These are phyloP conservation scores for Hamamelis virginiana DNA, from an alignment of 164 flowering plant species.

Conservation along the genomic window DNA sequence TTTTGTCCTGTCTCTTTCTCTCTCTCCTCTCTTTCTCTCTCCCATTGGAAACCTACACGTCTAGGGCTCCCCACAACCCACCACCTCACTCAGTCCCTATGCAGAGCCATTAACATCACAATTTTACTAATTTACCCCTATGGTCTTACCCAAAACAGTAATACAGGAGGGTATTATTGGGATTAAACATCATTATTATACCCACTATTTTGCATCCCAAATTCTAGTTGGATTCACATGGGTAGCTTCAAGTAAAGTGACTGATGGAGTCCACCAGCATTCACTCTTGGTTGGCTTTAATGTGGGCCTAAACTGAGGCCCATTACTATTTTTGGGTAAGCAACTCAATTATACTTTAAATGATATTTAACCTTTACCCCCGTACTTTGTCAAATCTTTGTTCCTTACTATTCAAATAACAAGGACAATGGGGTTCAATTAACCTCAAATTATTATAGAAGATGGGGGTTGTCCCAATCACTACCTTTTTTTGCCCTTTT, in stretches of 20 bases:
- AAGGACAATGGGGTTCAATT: neutral
- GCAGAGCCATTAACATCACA: neutral
- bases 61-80: conserved; percentile 3
- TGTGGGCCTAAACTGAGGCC: neutral
- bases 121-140: neutral
- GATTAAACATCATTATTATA: neutral
- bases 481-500: neutral
- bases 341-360: neutral
- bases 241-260: neutral
- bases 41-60: conserved; percentile 8
- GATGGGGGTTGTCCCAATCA: neutral
- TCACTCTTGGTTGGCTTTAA: neutral
- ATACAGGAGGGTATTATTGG: neutral
- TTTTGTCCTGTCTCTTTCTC: conserved; percentile 9
- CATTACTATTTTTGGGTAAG: neutral
- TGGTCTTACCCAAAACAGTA: neutral
- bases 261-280: neutral
- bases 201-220: conserved; percentile 5
- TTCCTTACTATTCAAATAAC: too few relatives aligned
- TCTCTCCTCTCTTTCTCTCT: neutral
- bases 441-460: neutral
- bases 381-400: neutral
- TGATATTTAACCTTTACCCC: too few relatives aligned
- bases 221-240: neutral
- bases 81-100: neutral